phyloP scores from a whole-genome alignment of 1,284 basidiomycete genomes.

The Caloboletus inedulis region DNA sequence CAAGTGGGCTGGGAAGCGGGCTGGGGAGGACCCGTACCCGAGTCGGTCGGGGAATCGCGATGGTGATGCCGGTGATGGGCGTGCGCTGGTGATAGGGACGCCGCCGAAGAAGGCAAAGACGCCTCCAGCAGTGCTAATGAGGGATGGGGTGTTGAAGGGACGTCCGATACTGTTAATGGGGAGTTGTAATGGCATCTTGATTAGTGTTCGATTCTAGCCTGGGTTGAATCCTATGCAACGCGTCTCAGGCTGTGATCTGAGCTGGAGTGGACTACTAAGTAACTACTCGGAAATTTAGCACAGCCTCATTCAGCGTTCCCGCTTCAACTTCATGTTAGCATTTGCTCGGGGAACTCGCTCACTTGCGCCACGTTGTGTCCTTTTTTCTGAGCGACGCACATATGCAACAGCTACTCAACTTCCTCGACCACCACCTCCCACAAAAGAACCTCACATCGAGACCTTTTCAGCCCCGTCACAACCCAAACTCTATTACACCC shows the following conservation, averaged over 20 bases:
- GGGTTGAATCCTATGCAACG: no score
- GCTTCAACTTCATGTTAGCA: constrained; percentile 12
- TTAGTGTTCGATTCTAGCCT: not conserved
- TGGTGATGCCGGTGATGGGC: not conserved
- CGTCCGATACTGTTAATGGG: constrained; percentile 53
- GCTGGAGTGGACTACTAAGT: no score
- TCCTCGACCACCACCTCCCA: constrained; percentile 27
- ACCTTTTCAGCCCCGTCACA: constrained; percentile 35
- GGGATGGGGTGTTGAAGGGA: constrained; percentile 48
- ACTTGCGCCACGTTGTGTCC: constrained; percentile 6
- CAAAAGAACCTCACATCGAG: constrained; percentile 22
- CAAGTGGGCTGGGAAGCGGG: constrained; percentile 19
- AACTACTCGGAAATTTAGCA: not conserved
- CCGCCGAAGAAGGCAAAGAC: constrained; percentile 39
- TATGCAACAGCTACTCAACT: constrained; percentile 19
- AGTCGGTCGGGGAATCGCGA: not conserved
- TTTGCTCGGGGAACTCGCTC: constrained; percentile 12
- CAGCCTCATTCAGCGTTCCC: not conserved
- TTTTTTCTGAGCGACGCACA: constrained; percentile 10
- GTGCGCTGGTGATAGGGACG: not conserved
- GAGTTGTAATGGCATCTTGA: constrained; percentile 17
- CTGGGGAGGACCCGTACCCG: not conserved
- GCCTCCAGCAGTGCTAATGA: constrained; percentile 16
- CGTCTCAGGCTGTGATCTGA: no score
- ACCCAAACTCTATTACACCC: constrained; percentile 33